Evolutionary conservation across 148 eudicot genomes (phyloP), one percentile per base, ranked within the genome.

Genomic region (Rhododendron molle): DNA sequence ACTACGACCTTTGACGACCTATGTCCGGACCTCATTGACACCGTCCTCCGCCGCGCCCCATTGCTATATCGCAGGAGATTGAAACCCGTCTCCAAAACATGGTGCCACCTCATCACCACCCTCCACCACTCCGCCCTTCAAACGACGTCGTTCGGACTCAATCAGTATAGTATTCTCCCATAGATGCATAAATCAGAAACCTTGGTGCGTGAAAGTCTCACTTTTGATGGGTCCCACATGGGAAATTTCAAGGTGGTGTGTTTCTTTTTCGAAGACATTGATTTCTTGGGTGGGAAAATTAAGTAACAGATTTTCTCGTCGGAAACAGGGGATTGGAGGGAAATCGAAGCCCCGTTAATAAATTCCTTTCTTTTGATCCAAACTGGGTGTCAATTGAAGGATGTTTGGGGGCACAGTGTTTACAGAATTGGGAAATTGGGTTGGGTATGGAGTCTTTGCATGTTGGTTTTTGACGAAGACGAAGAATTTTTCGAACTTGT

Each of bases 391-490:
- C 32, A 23, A 10, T 1, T 18, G 4, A 44, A 69, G 3, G 32
- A 81, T 10, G 34, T 84, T 52, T 81, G 38, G 6, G 23, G 72
- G 26, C 80, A 78, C 13, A 72, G 73, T 32, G 79, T 86, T 26
- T 72, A 71, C 26, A 38, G 40, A 2, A 50, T 60, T 1, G 46
- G 69, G 1, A 86, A 28, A 72, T 23, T 81, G 21, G 54, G 81
- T 30, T 81, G 71, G 80, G 73, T 72, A 2, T 81, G 84, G 87
- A 86, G 84, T 50, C 30, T 81, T 7, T 81, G 84, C 62, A 12
- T 86, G 87, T 18, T 86, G 80, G 7, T 86, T 69, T 86, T 47
- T 43, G 81, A 81, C 60, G 54, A 67, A 14, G 52, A 86, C 38
- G 34, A 32, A 36, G 38, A n/a, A n/a, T n/a, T n/a, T n/a, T n/a